Base-by-base conservation (phyloP, 1,284 basidiomycete genomes). In the Cystobasidium sp. region DNA sequence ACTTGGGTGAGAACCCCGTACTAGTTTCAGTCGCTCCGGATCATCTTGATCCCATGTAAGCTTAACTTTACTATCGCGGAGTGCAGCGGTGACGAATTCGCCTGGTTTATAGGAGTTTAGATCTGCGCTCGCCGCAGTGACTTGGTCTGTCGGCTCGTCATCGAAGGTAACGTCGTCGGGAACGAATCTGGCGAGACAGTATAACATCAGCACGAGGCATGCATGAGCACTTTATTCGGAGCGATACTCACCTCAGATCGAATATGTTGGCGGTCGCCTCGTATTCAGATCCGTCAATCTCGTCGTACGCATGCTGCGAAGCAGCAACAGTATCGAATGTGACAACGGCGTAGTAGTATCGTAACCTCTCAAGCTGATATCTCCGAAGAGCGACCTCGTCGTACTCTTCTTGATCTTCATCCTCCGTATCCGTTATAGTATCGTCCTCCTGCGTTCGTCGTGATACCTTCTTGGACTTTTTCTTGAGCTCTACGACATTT, bases 1-100 rank as follows among this genome's bases (percentile, higher is more conserved):
- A 18, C 79, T 80, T 18, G 80, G 59, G 59, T 78, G 73, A 53
- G 74, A 56, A 74, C 73, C 64, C 71, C 94, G 88, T 10, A 93
- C 93, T 59, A 97, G 80, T 74, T 89, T 89, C 9, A 67, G 46
- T 20, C 97, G 90, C 81, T 96, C 91, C 1, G 93, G 90, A 80
- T 99, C 96, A 82, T 99, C 97, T 77, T 95, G 93, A 80, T 99
- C 97, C 97, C 97, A 99, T 9, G 96, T 98, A 37, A 99, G 86
- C 80, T 93, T 96, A 78, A 99, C 96, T 84, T 94, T 95, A 14
- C 97, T 99, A 82, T 99, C 95, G 8, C 97, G 90, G n/a, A 99
- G 87, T 7, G 95, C 95, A 81, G 96, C 93, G 0, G 97, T 99
- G 41, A 91, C 90, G 80, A 96, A 99, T 63, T 99, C 94, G 44